Percentiles rank a stretch among this genome's conserved stretches.
Evolutionary conservation across 352 stramenopile genomes (phyloP).

Genomic region (Phytophthora agathidicida): DNA sequence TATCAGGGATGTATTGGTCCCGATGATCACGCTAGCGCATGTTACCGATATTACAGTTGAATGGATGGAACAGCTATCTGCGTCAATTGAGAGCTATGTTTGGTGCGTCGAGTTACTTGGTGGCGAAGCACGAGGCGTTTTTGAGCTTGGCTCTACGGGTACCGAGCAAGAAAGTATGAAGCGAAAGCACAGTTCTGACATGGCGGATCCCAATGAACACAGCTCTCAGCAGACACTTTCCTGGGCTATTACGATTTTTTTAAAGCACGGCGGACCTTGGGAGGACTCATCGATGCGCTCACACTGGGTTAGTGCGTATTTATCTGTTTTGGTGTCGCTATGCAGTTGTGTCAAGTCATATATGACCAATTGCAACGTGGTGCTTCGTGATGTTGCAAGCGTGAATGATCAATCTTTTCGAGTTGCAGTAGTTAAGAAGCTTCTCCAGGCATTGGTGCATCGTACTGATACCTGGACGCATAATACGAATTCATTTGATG

Average conservation of each 20-base stretch:
- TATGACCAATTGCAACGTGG: slow-evolving; percentile 7
- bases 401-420: slow-evolving; percentile 28
- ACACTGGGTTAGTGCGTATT: slow-evolving; percentile 28
- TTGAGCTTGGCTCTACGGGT: slow-evolving; percentile 3
- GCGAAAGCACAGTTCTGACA: slow-evolving; percentile 33
- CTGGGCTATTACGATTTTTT: slow-evolving; percentile 45
- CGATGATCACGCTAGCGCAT: slow-evolving; percentile 46
- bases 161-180: slow-evolving; percentile 26
- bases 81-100: slow-evolving; percentile 59
- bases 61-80: slow-evolving; percentile 73
- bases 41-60: slow-evolving; percentile 32
- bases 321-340: slow-evolving; percentile 33
- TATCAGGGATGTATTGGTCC: slow-evolving; percentile 48
- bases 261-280: slow-evolving; percentile 37
- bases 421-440: slow-evolving; percentile 22
- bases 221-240: slow-evolving; percentile 34
- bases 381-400: slow-evolving; percentile 25
- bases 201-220: background rate
- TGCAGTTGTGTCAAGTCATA: slow-evolving; percentile 31
- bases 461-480: slow-evolving; percentile 10
- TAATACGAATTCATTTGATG: slow-evolving; percentile 14
- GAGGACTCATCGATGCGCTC: slow-evolving; percentile 5
- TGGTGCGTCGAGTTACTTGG: slow-evolving; percentile 63
- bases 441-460: slow-evolving; percentile 28
- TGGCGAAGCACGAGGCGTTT: slow-evolving; percentile 26